Evolutionary conservation across 306 rosid species (phyloP), one percentile per base, ranked within the genome.

Genomic region (Pterocarpus macrocarpus): DNA sequence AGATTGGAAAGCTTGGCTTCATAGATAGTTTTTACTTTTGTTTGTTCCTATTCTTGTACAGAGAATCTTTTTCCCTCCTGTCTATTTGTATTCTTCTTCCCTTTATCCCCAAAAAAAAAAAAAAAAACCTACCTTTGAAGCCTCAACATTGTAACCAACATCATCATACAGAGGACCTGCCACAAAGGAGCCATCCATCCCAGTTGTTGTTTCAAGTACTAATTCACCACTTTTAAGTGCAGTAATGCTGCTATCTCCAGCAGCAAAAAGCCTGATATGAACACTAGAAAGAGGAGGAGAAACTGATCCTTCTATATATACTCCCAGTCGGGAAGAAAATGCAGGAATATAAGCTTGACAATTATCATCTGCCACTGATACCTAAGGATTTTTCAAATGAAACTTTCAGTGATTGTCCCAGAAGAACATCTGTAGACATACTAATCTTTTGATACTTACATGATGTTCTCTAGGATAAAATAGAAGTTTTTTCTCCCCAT

Each of bases 111-210:
- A 0, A 43, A 43, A 43, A 43, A 5, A 7, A 9, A 43, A 43
- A 5, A 43, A 43, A 5, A 43, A 5, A 43, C 6, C 47, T 75
- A 95, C 99, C 99, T 92, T 96, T 68, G 87, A 87, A 74, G 99
- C 99, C 84, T 93, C 88, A 44, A 85, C 90, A 52, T 64, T 81
- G 87, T 93, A 93, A 74, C 87, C 88, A 73, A 93, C 85, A 82
- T 95, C 99, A 73, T 96, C 90, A 74, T 92, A 92, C 64, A 96
- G 77, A 81, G 99, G 99, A 58, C 99, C 99, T 69, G 90, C 98
- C 80, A 87, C 85, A 84, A 74, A 93, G 73, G 86, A 71, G 71
- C 99, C 98, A 82, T 93, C 94, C 5, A 57, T 73, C n/a, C 71
- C 88, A n/a, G 98, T 93, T 52, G 90, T 66, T 50, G 97, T 96